phyloP scores from a whole-genome alignment of 2,329 filamentous ascomycete genomes.

The Clarireedia homoeocarpa region DNA sequence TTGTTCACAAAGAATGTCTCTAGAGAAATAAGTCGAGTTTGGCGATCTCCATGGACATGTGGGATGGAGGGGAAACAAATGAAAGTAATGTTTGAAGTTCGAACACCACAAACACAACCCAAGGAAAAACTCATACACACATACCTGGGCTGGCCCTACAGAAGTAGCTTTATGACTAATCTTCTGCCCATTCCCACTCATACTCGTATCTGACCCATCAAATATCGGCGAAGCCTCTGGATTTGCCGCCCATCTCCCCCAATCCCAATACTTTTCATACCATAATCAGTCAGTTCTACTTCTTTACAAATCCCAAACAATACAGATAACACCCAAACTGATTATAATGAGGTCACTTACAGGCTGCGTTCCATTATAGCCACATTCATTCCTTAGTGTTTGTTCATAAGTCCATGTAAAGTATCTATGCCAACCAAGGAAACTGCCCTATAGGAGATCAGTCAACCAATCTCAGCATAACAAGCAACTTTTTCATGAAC shows the following conservation, averaged over 20 bases:
- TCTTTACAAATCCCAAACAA: slow-evolving; percentile 31
- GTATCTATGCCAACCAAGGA: slow-evolving; percentile 38
- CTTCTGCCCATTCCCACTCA: slow-evolving; percentile 40
- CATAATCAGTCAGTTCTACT: not conserved
- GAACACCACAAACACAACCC: too few relatives aligned
- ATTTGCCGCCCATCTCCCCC: slow-evolving; percentile 40
- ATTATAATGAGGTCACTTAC: slow-evolving; percentile 5
- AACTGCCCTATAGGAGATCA: slow-evolving; percentile 20
- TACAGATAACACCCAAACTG: too few relatives aligned
- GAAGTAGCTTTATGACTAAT: slow-evolving; percentile 22
- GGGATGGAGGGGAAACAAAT: too few relatives aligned
- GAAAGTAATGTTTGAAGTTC: too few relatives aligned
- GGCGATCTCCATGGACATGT: too few relatives aligned
- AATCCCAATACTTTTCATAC: slow-evolving; percentile 35
- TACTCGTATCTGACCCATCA: slow-evolving; percentile 42
- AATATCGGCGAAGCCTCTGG: slow-evolving; percentile 43
- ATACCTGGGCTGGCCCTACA: slow-evolving; percentile 28
- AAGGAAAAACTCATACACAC: not conserved
- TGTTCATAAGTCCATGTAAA: slow-evolving; percentile 35
- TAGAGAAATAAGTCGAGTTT: too few relatives aligned
- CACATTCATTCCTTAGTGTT: slow-evolving; percentile 34
- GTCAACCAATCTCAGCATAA: not conserved
- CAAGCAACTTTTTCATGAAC: too few relatives aligned
- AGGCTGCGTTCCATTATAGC: slow-evolving; percentile 35
- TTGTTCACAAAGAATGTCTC: too few relatives aligned